Evolutionary conservation across 1,284 basidiomycete genomes (phyloP).

Genomic region (Apiotrichum brassicae): DNA sequence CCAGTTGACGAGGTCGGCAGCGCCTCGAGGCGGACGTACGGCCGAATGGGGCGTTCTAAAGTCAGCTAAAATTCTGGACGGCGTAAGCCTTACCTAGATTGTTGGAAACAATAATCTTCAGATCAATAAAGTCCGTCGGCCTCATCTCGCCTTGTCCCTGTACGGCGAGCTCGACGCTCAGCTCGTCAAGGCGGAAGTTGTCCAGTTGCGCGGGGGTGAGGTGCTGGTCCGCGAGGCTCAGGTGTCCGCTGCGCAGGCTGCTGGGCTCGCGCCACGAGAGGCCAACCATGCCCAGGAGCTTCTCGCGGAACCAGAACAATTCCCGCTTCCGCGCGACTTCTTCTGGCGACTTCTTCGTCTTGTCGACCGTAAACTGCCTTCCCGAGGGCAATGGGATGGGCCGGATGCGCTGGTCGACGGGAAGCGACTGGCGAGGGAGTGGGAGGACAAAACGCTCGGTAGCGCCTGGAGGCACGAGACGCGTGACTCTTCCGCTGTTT

Average conservation of each 20-base stretch:
- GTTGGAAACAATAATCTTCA: conserved; percentile 54
- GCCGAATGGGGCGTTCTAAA: no score
- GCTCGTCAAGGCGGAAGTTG: conserved; percentile 59
- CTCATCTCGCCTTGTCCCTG: conserved; percentile 45
- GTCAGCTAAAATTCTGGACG: no score
- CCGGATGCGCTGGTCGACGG: conserved; percentile 54
- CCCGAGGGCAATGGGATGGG: conserved; percentile 78
- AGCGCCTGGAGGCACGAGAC: conserved; percentile 72
- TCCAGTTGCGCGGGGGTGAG: conserved; percentile 71
- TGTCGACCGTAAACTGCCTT: conserved; percentile 86
- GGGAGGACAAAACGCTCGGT: conserved; percentile 74
- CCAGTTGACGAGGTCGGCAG: conserved; percentile 26
- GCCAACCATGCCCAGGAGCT: conserved; percentile 61
- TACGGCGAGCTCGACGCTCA: conserved; percentile 52
- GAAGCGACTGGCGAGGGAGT: conserved; percentile 60
- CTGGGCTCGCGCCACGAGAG: conserved; percentile 81
- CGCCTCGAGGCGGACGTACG: conserved; percentile 37
- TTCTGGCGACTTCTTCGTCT: conserved; percentile 56
- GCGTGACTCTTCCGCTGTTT: conserved; percentile 31
- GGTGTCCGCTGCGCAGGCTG: conserved; percentile 62
- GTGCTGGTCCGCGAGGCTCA: conserved; percentile 68
- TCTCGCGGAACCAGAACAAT: conserved; percentile 91
- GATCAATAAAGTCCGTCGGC: conserved; percentile 55
- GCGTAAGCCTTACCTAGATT: conserved; percentile 40
- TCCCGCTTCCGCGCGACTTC: conserved; percentile 63